These are phyloP conservation scores for Spizellomyces sp. DNA, from an alignment of 192 early-diverging fungal species.

Conservation along the genomic window DNA sequence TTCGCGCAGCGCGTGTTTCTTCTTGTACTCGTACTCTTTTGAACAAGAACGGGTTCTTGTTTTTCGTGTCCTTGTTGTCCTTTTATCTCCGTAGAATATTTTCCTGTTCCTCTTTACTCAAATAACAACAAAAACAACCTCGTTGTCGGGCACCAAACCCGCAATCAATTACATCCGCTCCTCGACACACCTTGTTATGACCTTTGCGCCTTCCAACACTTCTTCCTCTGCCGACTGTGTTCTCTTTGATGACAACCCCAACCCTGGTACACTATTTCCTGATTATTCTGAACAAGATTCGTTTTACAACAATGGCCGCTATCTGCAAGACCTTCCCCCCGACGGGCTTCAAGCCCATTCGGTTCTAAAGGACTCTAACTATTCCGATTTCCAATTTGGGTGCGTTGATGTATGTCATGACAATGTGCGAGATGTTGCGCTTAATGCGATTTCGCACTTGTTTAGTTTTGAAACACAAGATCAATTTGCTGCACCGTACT, in stretches of 20 bases:
- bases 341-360: too few relatives aligned
- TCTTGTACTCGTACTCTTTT: too few relatives aligned
- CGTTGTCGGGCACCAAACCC: too few relatives aligned
- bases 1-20: too few relatives aligned
- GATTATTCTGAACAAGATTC: background rate
- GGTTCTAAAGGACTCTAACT: too few relatives aligned
- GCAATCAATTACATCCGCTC: too few relatives aligned
- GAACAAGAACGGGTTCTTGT: too few relatives aligned
- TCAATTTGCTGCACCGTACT: background rate
- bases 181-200: background rate
- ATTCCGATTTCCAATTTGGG: background rate
- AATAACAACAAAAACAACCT: too few relatives aligned
- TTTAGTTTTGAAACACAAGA: background rate
- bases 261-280: background rate
- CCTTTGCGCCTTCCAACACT: constrained; percentile 2
- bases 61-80: too few relatives aligned
- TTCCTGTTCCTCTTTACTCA: too few relatives aligned
- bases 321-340: background rate
- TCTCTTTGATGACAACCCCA: background rate
- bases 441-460: background rate
- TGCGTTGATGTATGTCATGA: background rate
- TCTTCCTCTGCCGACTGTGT: background rate
- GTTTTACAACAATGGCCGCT: background rate
- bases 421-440: background rate
- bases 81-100: too few relatives aligned